Evolutionary conservation across 169 alveolate species (phyloP), one percentile per base, ranked within the genome.

Genomic region (Eimeria necatrix): DNA sequence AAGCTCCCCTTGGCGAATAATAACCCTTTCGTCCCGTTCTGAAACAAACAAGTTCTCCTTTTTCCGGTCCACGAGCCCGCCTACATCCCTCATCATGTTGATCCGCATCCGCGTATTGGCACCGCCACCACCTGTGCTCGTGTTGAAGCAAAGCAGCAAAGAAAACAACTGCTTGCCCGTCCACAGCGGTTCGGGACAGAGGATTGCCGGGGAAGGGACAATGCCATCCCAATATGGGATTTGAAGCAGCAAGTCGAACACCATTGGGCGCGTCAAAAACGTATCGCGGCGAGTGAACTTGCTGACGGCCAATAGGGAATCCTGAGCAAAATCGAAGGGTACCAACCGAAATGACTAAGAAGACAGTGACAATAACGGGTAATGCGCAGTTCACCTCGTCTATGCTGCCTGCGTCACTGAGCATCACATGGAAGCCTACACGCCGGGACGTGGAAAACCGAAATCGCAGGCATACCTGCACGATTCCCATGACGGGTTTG

Each of bases 401-500:
- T 73, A 41, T 46, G 48, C 24, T 61, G 74, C 0, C 24, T 22
- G 26, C 74, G n/a, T n/a, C 74, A 61, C 0, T 61, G 74, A 61
- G 3, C n/a, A 61, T 22, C 24, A 61, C 24, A 61, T n/a, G 24
- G 74, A n/a, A 22, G 24, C n/a, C 1, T n/a, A 61, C 24, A 61
- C 24, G 24, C n/a, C 74, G 24, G 24, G 24, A 61, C 74, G 0
- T 1, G 20, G 59, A 20, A 4, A 32, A 32, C 41, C 41, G 41
- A 32, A 32, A 32, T 32, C 41, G 41, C 81, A 60, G 6, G 60
- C 93, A 3, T 12, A 68, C 93, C 91, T 93, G 96, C 93, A 99
- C 99, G 74, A 99, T 98, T 93, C 99, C 99, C 99, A 99, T 99
- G 83, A 99, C 99, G 14, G 99, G 99, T 74, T 99, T 98, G 97